A percentile compares a stretch with the other conserved stretches of the same genome.
Evolutionary conservation across 1,139 yeast species (phyloP).

Genomic region (Lodderomyces pseudojiufengensis): DNA sequence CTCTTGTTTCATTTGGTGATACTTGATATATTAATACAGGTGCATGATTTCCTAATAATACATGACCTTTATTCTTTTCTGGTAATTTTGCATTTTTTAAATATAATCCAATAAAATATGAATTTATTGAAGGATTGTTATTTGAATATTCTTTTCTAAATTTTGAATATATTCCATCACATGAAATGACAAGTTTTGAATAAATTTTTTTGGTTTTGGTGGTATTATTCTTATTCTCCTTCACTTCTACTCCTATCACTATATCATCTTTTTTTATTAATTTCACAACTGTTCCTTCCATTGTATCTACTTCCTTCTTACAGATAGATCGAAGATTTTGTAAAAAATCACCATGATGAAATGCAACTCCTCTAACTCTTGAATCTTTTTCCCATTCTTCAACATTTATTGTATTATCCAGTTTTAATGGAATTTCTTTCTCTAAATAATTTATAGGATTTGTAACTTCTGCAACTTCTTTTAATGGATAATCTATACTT

Average conservation of each 20-base stretch:
- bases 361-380: slow-evolving; percentile 73
- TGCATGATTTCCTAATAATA: slow-evolving; percentile 78
- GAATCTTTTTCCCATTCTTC: slow-evolving; percentile 59
- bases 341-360: slow-evolving; percentile 89
- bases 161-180: slow-evolving; percentile 94
- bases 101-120: slow-evolving; percentile 84
- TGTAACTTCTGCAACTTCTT: slow-evolving; percentile 41
- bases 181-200: slow-evolving; percentile 68
- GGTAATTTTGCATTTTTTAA: slow-evolving; percentile 73
- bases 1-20: slow-evolving; percentile 77
- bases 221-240: slow-evolving; percentile 25
- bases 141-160: slow-evolving; percentile 72
- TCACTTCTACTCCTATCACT: slow-evolving; percentile 61
- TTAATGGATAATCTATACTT: slow-evolving; percentile 67
- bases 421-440: slow-evolving; percentile 45
- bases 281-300: slow-evolving; percentile 78
- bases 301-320: slow-evolving; percentile 63
- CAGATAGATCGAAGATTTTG: slow-evolving; percentile 75
- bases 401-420: slow-evolving; percentile 47
- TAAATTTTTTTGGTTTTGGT: slow-evolving; percentile 31
- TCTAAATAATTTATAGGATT: slow-evolving; percentile 49
- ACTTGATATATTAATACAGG: slow-evolving; percentile 89
- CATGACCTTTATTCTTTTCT: slow-evolving; percentile 78
- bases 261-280: slow-evolving; percentile 49
- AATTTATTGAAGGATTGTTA: slow-evolving; percentile 63